Percentiles rank a stretch among this genome's conserved stretches.
Evolutionary conservation across 768 basidiomycete genomes (phyloP).

Genomic region (Omphalotus guepiniiformis): DNA sequence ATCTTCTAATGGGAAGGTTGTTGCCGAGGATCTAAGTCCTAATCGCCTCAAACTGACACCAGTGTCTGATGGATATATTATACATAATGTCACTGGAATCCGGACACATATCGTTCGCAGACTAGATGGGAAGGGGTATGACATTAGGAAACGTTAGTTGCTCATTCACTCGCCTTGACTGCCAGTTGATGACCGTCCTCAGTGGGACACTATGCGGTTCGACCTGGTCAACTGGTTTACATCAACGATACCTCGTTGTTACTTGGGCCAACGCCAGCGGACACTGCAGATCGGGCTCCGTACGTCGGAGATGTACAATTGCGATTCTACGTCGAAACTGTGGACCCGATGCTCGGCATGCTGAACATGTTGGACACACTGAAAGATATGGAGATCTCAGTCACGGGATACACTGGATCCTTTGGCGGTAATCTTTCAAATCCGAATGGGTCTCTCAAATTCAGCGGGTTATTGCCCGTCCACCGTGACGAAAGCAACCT

Average conservation of each 20-base stretch:
- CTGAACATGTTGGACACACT: slow-evolving; percentile 30
- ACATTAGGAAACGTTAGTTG: slow-evolving; percentile 72
- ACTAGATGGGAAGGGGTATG: slow-evolving; percentile 81
- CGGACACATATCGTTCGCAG: slow-evolving; percentile 74
- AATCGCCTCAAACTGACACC: slow-evolving; percentile 58
- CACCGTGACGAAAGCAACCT: slow-evolving; percentile 47
- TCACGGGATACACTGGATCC: slow-evolving; percentile 58
- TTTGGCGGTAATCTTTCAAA: slow-evolving; percentile 61
- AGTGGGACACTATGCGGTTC: slow-evolving; percentile 83
- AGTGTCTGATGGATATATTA: slow-evolving; percentile 64
- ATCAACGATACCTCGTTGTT: slow-evolving; percentile 63
- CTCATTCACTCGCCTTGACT: slow-evolving; percentile 1
- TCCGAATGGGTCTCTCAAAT: slow-evolving; percentile 30
- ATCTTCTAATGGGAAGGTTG: slow-evolving; percentile 49
- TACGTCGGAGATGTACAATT: slow-evolving; percentile 45
- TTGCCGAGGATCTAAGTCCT: slow-evolving; percentile 69
- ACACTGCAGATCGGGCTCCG: slow-evolving; percentile 18
- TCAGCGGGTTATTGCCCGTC: slow-evolving; percentile 54
- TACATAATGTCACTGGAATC: slow-evolving; percentile 77
- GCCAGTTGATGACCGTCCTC: neutral
- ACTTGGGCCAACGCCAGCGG: slow-evolving; percentile 23
- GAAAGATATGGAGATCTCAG: slow-evolving; percentile 39
- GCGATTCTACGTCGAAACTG: slow-evolving; percentile 50
- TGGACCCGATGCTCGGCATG: slow-evolving; percentile 44
- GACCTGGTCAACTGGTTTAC: slow-evolving; percentile 77